Conservation (phyloP, 805 yeast genomes). For the Metschnikowia arizonensis region DNA sequence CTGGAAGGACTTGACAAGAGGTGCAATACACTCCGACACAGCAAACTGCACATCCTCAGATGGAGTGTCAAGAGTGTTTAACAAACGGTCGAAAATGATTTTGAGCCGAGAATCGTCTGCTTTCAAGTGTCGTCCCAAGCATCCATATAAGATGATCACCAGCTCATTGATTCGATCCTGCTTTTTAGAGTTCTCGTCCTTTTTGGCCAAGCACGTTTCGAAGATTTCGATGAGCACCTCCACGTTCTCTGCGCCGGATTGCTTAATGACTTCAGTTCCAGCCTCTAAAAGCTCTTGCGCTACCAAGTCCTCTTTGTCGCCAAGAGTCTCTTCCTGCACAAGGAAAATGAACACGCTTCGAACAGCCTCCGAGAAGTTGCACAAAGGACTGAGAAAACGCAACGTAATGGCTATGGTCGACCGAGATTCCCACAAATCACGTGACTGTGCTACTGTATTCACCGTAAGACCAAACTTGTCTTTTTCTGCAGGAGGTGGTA, state of each 20-base stretch:
- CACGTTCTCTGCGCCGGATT: constrained; percentile 62
- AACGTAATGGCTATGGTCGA: constrained; percentile 75
- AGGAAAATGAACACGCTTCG: constrained; percentile 58
- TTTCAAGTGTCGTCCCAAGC: constrained; percentile 80
- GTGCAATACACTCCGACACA: constrained; percentile 79
- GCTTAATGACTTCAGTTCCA: constrained; percentile 68
- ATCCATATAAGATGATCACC: constrained; percentile 83
- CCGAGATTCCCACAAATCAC: constrained; percentile 81
- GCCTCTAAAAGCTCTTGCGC: constrained; percentile 84
- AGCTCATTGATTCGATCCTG: constrained; percentile 71
- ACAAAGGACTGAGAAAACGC: constrained; percentile 51
- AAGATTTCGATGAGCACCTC: constrained; percentile 78
- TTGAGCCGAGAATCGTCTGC: constrained; percentile 61
- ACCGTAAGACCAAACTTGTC: constrained; percentile 80
- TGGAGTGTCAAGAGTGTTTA: constrained; percentile 77
- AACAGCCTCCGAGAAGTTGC: constrained; percentile 37
- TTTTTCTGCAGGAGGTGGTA: constrained; percentile 70
- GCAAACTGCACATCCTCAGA: constrained; percentile 89
- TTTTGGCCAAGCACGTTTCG: constrained; percentile 58
- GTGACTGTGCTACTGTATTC: constrained; percentile 54
- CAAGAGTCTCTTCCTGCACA: constrained; percentile 60
- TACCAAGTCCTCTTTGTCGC: constrained; percentile 69
- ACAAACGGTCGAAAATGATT: constrained; percentile 61
- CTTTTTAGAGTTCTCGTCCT: constrained; percentile 42
- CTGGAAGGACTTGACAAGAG: constrained; percentile 61